These are phyloP conservation scores for Ailanthus altissimus DNA, from an alignment of 345 rosid species.

Conservation along the genomic window DNA sequence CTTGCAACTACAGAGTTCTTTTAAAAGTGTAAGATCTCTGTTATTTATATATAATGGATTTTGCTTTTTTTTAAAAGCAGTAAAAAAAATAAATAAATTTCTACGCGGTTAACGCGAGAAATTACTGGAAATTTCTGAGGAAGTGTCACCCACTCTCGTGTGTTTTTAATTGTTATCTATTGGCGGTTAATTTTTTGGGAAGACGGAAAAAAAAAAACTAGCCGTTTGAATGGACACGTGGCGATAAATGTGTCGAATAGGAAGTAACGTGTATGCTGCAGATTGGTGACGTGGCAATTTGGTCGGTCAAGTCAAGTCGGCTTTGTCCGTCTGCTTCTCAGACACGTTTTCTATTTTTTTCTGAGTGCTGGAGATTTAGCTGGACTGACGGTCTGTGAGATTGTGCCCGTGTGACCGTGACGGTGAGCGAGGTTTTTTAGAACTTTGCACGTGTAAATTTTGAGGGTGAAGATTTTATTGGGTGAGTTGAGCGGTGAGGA, in stretches of 20 bases:
- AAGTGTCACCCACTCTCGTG: background rate
- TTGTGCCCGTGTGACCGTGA: background rate
- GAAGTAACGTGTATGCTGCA: constrained; percentile 26
- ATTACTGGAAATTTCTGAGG: constrained; percentile 25
- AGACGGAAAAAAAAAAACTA: constrained; percentile 30
- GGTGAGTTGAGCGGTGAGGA: background rate
- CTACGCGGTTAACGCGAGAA: constrained; percentile 31
- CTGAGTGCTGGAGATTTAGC: background rate
- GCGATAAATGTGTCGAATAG: background rate
- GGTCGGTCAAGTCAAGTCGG: constrained; percentile 49
- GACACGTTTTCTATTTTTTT: constrained; percentile 2
- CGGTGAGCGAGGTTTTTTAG: background rate
- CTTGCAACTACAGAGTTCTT: constrained; percentile 5
- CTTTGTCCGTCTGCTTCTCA: constrained; percentile 16
- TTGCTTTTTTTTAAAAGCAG: background rate
- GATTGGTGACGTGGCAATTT: constrained; percentile 40
- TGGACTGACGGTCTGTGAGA: background rate
- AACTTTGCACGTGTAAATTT: background rate
- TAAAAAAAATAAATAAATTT: constrained; percentile 17
- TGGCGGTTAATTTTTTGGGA: constrained; percentile 33
- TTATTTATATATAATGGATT: background rate
- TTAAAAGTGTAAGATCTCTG: background rate
- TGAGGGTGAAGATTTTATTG: background rate
- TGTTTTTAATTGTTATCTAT: constrained; percentile 16
- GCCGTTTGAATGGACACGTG: constrained; percentile 53